These are phyloP conservation scores for Colletotrichum sp. DNA, from an alignment of 2,329 filamentous ascomycete species.

Conservation along the genomic window DNA sequence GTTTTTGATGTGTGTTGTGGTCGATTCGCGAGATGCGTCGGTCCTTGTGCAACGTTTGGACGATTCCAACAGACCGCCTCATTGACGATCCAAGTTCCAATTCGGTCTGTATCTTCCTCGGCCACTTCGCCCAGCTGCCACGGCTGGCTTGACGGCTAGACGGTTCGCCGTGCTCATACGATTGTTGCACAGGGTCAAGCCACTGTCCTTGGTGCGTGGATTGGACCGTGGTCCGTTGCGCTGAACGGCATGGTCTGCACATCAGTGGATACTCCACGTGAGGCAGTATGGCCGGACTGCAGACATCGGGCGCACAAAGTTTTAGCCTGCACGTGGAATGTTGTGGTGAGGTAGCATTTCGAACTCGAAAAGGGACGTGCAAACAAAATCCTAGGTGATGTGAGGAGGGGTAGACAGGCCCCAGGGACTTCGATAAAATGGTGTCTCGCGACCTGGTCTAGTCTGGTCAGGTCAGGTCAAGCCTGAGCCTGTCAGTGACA, in stretches of 20 bases:
- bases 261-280: constrained; percentile 23
- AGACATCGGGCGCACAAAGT: constrained; percentile 20
- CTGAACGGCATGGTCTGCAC: constrained; percentile 17
- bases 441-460: background rate
- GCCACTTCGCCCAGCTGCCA: background rate
- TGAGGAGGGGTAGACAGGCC: constrained; percentile 8
- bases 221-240: background rate
- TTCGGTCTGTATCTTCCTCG: background rate
- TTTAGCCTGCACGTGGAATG: constrained; percentile 19
- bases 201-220: background rate
- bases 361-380: constrained; percentile 14
- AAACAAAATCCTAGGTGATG: background rate
- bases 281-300: constrained; percentile 13
- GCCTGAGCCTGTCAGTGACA: background rate
- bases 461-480: background rate
- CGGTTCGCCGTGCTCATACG: constrained; percentile 14
- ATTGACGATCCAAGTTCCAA: background rate
- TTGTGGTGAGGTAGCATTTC: constrained; percentile 7
- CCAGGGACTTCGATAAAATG: background rate
- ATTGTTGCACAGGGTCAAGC: constrained; percentile 14
- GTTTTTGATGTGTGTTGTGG: background rate
- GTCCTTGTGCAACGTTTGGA: background rate
- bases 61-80: background rate
- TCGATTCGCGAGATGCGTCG: background rate
- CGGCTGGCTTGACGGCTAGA: background rate